phyloP scores from a whole-genome alignment of 768 basidiomycete genomes.

The Pleurotus ostreatus region DNA sequence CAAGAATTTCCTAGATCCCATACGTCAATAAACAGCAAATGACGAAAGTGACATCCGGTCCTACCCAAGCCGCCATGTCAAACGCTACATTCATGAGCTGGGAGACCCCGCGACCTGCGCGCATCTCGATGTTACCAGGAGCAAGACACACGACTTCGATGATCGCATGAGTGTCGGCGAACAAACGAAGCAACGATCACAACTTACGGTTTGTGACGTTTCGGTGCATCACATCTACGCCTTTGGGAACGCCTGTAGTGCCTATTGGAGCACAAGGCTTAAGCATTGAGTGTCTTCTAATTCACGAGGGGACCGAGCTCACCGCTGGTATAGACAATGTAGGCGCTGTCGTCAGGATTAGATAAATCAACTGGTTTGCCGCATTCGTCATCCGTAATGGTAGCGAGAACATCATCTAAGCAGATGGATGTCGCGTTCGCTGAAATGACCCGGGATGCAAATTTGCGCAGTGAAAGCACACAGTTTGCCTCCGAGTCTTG shows the following conservation, averaged over 20 bases:
- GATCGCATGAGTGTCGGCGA: neutral
- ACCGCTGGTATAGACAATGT: conserved; percentile 42
- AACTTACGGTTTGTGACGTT: conserved; percentile 33
- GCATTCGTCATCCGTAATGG: neutral
- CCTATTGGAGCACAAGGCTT: conserved; percentile 23
- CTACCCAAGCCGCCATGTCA: conserved; percentile 60
- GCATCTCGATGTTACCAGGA: conserved; percentile 56
- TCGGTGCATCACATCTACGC: conserved; percentile 40
- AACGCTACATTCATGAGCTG: conserved; percentile 63
- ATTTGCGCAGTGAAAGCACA: conserved; percentile 25
- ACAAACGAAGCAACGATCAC: neutral
- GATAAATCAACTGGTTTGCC: conserved; percentile 15
- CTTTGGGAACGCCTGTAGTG: conserved; percentile 24
- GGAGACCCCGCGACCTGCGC: conserved; percentile 50
- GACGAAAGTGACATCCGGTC: neutral
- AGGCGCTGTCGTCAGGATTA: conserved; percentile 25
- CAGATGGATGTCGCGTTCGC: neutral
- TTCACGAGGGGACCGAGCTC: neutral
- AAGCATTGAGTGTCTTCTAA: too few relatives aligned
- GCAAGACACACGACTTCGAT: neutral
- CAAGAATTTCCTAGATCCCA: conserved; percentile 37
- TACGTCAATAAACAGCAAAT: neutral
- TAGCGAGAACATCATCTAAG: neutral
- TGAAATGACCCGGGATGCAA: neutral
- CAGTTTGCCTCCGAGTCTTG: conserved; percentile 30